Base-by-base conservation (phyloP, 345 rosid genomes). In the Pistacia integerrima region DNA sequence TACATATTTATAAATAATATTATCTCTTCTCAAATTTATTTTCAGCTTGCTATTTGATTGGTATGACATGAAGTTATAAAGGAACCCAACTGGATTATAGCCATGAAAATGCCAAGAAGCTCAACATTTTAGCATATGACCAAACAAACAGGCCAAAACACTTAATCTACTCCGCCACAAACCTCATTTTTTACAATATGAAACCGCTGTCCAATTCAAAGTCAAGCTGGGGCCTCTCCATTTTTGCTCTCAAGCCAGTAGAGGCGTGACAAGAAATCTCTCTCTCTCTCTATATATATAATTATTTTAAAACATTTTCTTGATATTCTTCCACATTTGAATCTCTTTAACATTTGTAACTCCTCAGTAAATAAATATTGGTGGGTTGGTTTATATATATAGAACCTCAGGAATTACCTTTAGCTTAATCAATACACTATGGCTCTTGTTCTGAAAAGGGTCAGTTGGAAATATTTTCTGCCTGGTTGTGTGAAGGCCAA, bases 401-500 rank as follows among this genome's bases (percentile, higher is more conserved):
- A 12, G 44, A 49, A 36, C 18, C 63, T 41, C 0, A 41, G 46
- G 46, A 41, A 41, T 41, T 41, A 41, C 46, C 46, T 41, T 41
- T 6, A 41, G 46, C 46, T 25, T 41, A 7, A 41, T 7, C 6
- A 41, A 41, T 41, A 41, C 46, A 41, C 3, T 6, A 84, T 87
- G 90, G 75, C 77, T 78, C 75, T 52, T 20, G 18, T 13, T 54
- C n/a, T 55, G 38, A 84, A 83, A 61, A 77, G 65, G 36, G 58
- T 83, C 64, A 67, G 20, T 0, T 84, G 78, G 82, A 76, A 73
- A 72, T 41, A 70, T 2, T 3, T 83, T 6, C 68, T 87, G 52
- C 78, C 82, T 0, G 66, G 49, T 25, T 87, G 90, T 73, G 22
- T 82, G 30, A 81, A 64, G 22, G 14, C 75, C 22, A 73, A 70